Percentiles rank a stretch among this genome's conserved stretches.
phyloP scores from a whole-genome alignment of 805 yeast species.

The Ogataea thermomethanolica region DNA sequence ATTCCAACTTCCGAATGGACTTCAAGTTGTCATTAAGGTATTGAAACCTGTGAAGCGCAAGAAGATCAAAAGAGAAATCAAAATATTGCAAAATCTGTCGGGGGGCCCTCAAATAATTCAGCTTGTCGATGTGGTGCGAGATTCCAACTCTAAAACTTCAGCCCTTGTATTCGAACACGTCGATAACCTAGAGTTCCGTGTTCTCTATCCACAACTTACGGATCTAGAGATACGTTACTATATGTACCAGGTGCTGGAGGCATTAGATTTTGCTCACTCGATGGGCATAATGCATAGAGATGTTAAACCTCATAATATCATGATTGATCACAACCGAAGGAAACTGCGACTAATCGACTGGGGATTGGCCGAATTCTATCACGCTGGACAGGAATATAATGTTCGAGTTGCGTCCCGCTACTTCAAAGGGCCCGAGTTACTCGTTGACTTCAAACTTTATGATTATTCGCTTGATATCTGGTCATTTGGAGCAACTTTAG shows the following conservation, averaged over 20 bases:
- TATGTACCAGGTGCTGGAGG: conserved; percentile 75
- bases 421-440: conserved; percentile 89
- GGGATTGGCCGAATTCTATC: conserved; percentile 95
- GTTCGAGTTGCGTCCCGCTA: conserved; percentile 92
- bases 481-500: conserved; percentile 93
- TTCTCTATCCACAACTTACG: conserved; percentile 73
- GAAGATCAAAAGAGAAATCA: conserved; percentile 86
- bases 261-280: conserved; percentile 86
- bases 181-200: conserved; percentile 77
- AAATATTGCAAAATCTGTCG: conserved; percentile 77
- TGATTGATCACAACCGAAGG: conserved; percentile 79
- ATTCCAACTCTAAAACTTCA: conserved; percentile 76
- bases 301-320: conserved; percentile 92
- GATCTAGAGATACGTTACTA: conserved; percentile 77
- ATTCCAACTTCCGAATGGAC: conserved; percentile 58
- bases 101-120: conserved; percentile 82
- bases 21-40: conserved; percentile 78
- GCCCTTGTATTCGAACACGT: conserved; percentile 84
- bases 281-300: conserved; percentile 96
- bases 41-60: conserved; percentile 90
- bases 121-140: conserved; percentile 76
- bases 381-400: conserved; percentile 82
- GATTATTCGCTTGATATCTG: conserved; percentile 91
- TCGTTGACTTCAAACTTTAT: conserved; percentile 81
- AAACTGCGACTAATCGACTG: conserved; percentile 83